Evolutionary conservation across 2,329 filamentous ascomycete genomes (phyloP).

Genomic region (Cryphonectria nitschkei): DNA sequence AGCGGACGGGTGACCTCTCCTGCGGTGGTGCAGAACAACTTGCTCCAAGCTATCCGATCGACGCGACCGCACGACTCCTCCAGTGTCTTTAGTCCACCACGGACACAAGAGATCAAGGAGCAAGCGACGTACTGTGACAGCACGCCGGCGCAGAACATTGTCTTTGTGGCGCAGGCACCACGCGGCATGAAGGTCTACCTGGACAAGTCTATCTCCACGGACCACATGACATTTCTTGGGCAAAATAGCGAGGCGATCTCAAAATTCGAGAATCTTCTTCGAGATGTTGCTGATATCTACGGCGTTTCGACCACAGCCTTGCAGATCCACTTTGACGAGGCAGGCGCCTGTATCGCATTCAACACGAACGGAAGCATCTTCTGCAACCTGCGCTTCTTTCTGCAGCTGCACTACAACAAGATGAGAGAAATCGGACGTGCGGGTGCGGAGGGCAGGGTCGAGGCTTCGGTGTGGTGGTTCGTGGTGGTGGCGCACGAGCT

Average conservation of each 20-base stretch:
- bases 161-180: slow-evolving; percentile 69
- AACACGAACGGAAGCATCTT: slow-evolving; percentile 87
- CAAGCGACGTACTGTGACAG: slow-evolving; percentile 86
- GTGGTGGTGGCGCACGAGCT: slow-evolving; percentile 95
- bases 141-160: slow-evolving; percentile 72
- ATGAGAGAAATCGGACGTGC: slow-evolving; percentile 37
- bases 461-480: slow-evolving; percentile 88
- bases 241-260: slow-evolving; percentile 66
- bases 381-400: slow-evolving; percentile 89
- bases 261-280: slow-evolving; percentile 69
- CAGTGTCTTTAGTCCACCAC: slow-evolving; percentile 72
- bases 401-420: slow-evolving; percentile 70
- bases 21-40: slow-evolving; percentile 66
- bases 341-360: slow-evolving; percentile 86
- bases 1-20: slow-evolving; percentile 63
- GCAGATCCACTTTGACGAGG: slow-evolving; percentile 85
- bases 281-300: slow-evolving; percentile 74
- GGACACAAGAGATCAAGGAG: slow-evolving; percentile 76
- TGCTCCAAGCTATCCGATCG: slow-evolving; percentile 77
- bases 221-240: slow-evolving; percentile 61
- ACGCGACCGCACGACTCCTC: slow-evolving; percentile 77
- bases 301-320: slow-evolving; percentile 68
- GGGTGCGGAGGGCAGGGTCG: slow-evolving; percentile 50
- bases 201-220: slow-evolving; percentile 53
- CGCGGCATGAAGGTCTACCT: slow-evolving; percentile 77